Evolutionary conservation across 2,329 filamentous ascomycete genomes (phyloP).

Genomic region (Sporothrix protearum): DNA sequence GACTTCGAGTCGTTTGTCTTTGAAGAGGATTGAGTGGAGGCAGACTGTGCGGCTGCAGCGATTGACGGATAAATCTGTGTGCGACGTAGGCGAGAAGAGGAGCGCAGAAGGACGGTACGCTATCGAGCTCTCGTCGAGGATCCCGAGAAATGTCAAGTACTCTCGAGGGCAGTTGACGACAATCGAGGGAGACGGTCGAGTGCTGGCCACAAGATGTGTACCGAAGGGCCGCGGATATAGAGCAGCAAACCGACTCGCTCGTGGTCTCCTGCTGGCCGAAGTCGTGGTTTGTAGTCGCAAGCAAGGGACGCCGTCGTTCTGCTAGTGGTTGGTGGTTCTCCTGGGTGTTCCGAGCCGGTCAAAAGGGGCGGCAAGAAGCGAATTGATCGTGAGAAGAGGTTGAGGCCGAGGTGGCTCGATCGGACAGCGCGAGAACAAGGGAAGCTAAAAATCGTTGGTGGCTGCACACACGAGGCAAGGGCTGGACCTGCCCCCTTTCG

Average conservation of each 20-base stretch:
- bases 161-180: not conserved
- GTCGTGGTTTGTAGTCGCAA: not conserved
- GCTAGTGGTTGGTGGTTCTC: not conserved
- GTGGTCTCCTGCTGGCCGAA: not conserved
- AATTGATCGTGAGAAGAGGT: not conserved
- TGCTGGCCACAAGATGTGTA: not conserved
- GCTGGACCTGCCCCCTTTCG: conserved; percentile 7
- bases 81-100: not conserved
- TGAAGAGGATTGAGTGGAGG: not conserved
- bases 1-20: not conserved
- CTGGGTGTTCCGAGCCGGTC: not conserved
- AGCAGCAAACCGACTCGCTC: not conserved
- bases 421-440: not conserved
- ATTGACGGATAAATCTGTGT: conserved; percentile 20
- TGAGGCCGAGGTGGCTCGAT: not conserved
- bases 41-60: conserved; percentile 12
- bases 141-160: not conserved
- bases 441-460: not conserved
- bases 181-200: not conserved
- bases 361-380: not conserved
- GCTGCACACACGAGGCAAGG: conserved; percentile 1
- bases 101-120: not conserved
- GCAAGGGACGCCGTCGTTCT: not conserved
- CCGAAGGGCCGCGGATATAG: not conserved
- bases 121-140: not conserved